Percentiles rank a stretch among this genome's conserved stretches.
These are phyloP conservation scores for Torrubiella hemipterigena DNA, from an alignment of 2,329 filamentous ascomycete genomes.

Conservation along the genomic window DNA sequence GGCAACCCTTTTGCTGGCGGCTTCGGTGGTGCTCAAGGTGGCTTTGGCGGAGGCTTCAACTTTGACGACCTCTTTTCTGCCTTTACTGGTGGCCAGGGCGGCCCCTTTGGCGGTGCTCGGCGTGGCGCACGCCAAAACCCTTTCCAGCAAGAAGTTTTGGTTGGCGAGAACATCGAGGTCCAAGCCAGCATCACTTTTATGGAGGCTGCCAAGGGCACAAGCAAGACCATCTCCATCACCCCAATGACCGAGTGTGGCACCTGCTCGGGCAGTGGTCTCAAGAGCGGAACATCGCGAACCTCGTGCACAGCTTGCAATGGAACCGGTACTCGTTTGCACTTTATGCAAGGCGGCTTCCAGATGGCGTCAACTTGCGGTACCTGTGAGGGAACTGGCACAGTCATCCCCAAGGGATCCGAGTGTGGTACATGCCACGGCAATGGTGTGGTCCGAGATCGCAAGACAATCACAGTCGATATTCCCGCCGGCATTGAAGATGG, in stretches of 20 bases:
- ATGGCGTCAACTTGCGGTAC: slow-evolving; percentile 80
- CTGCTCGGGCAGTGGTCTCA: slow-evolving; percentile 74
- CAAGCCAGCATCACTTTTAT: slow-evolving; percentile 89
- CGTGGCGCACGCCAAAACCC: slow-evolving; percentile 44
- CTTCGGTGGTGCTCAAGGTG: slow-evolving; percentile 46
- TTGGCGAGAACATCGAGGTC: slow-evolving; percentile 95
- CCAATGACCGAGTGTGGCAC: slow-evolving; percentile 72
- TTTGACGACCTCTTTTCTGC: slow-evolving; percentile 93
- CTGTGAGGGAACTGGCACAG: slow-evolving; percentile 68
- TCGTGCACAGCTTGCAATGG: slow-evolving; percentile 75
- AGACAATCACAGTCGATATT: slow-evolving; percentile 80
- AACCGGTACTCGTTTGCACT: slow-evolving; percentile 75
- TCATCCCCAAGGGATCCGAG: slow-evolving; percentile 67
- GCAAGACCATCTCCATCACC: slow-evolving; percentile 77
- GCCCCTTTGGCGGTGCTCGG: slow-evolving; percentile 42
- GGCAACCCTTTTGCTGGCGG: slow-evolving; percentile 54
- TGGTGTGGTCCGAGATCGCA: slow-evolving; percentile 72
- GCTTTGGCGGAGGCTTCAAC: slow-evolving; percentile 76
- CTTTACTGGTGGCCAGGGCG: slow-evolving; percentile 49
- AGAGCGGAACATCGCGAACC: slow-evolving; percentile 61
- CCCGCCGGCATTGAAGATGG: slow-evolving; percentile 93
- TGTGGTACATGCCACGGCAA: slow-evolving; percentile 71
- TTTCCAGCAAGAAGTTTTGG: slow-evolving; percentile 66
- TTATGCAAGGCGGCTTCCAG: slow-evolving; percentile 88
- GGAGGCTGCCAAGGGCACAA: slow-evolving; percentile 86